A percentile compares a stretch with the other conserved stretches of the same genome.
These are phyloP conservation scores for Epichloe uncinata DNA, from an alignment of 2,329 filamentous ascomycete species.

Conservation along the genomic window DNA sequence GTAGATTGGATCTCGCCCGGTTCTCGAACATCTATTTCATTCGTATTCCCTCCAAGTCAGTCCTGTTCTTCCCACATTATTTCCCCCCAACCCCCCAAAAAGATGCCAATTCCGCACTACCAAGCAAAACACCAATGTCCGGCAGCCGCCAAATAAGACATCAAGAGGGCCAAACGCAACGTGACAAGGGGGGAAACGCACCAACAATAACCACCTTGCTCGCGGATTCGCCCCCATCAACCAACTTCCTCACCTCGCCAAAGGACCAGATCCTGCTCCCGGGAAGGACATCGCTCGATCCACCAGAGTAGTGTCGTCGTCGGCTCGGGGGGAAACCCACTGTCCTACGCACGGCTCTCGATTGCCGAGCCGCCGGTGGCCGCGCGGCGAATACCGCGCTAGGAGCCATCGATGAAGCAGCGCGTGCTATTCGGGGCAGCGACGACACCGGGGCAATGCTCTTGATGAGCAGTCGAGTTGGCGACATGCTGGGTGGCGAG, in stretches of 20 bases:
- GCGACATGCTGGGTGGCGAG: not conserved
- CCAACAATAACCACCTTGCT: slow-evolving; percentile 31
- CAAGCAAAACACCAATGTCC: not conserved
- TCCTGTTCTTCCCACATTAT: not conserved
- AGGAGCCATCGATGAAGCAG: not conserved
- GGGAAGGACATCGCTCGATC: not conserved
- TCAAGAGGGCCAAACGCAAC: no score
- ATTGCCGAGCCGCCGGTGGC: not conserved
- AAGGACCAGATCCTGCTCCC: slow-evolving; percentile 32
- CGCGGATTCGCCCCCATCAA: slow-evolving; percentile 9
- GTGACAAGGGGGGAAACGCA: slow-evolving; percentile 12
- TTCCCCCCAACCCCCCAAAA: no score
- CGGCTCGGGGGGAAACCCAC: not conserved
- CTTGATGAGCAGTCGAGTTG: not conserved
- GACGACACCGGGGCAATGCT: not conserved
- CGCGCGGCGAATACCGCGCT: not conserved
- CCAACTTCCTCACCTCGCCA: slow-evolving; percentile 31
- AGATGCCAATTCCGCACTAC: not conserved
- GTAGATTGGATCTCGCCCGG: slow-evolving; percentile 49
- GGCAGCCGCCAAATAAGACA: no score
- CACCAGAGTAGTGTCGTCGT: slow-evolving; percentile 16
- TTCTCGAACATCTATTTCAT: slow-evolving; percentile 52
- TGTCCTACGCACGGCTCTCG: not conserved
- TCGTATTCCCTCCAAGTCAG: no score
- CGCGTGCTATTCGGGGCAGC: not conserved